Base-by-base conservation (phyloP, 2,329 filamentous ascomycete genomes). In the Monosporascus sp. region DNA sequence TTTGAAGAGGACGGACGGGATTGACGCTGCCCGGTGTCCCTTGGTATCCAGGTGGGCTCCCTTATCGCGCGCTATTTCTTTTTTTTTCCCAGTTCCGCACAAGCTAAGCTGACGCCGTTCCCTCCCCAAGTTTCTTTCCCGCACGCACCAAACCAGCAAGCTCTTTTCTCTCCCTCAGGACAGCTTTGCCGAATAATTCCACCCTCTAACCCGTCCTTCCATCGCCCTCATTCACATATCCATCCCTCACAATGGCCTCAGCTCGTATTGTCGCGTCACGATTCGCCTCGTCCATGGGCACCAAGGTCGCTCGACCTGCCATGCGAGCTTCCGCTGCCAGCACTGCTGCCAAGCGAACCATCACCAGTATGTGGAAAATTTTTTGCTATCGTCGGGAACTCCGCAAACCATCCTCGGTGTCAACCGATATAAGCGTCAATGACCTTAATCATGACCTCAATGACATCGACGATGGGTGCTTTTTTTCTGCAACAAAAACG, bases 291-390 rank as follows among this genome's bases (percentile, higher is more conserved):
- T 82, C 87, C 77, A 87, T 87, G 83, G 83, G 85, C 74, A 77
- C 80, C 77, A 89, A 88, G 85, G 86, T 85, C 76, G 87, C 87
- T 75, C 87, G 88, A 76, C 87, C 87, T 77, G 85, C 85, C 74
- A 74, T 86, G 71, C 86, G 86, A 69, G 77, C 79, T 69, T 78
- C 80, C 71, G 69, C 85, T 67, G 77, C 79, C 73, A 79, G 76
- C 75, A 79, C 79, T 57, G 66, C 62, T 74, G 81, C 86, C 78
- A 88, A 87, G 81, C 88, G 88, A 75, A 86, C 86, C 77, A 84
- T 88, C 78, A 80, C 83, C 71, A 84, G 86, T 89, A 84, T 79
- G 82, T 77, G 55, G 31, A 48, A 52, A 52, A 48, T 41, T 48
- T 55, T 54, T 57, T 49, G 53, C 56, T 50, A 46, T 45, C 50